Base-by-base conservation (phyloP, 2,329 filamentous ascomycete genomes). In the Ceratocystis colombiana region DNA sequence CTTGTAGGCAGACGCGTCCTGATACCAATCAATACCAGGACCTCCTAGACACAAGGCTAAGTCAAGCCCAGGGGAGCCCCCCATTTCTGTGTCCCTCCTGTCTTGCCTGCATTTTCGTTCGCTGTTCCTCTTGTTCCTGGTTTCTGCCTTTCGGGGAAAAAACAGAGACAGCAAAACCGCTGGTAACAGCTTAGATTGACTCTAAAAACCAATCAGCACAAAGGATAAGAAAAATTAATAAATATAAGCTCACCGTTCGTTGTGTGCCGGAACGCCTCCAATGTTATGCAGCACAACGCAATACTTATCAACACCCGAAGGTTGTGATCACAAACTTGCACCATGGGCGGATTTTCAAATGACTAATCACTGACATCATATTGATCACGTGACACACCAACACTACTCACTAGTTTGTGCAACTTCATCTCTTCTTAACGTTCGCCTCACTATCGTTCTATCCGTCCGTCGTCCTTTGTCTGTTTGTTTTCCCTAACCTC, bases 1-100 rank as follows among this genome's bases (percentile, higher is more conserved):
- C n/a, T 25, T 53, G 48, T 53, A 20, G 48, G 48, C n/a, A 53
- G 48, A 53, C 48, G 48, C 48, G 48, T 25, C 48, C 48, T 8
- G 7, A 53, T 22, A 25, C 33, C 33, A 37, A 37, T 10, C 2
- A 37, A 37, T 3, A 37, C 37, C 37, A 41, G 37, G 37, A 41
- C 10, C 37, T 15, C 10, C 37, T 15, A 15, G 37, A 41, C 10
- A 41, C 37, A 41, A 4, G 37, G 37, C 37, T 15, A 41, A 41
- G 12, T 41, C 37, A 41, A 37, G 37, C 12, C 10, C 37, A 41
- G 37, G 37, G 12, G 3, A 12, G 37, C 37, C 37, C 37, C 3
- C 37, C 37, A 41, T 15, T 53, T 53, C 7, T 53, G 48, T 20
- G 15, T 53, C 48, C 22, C 7, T 53, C 22, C 7, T 53, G 48